phyloP scores from a whole-genome alignment of 441 rosid species.

The Geranium incanum region DNA sequence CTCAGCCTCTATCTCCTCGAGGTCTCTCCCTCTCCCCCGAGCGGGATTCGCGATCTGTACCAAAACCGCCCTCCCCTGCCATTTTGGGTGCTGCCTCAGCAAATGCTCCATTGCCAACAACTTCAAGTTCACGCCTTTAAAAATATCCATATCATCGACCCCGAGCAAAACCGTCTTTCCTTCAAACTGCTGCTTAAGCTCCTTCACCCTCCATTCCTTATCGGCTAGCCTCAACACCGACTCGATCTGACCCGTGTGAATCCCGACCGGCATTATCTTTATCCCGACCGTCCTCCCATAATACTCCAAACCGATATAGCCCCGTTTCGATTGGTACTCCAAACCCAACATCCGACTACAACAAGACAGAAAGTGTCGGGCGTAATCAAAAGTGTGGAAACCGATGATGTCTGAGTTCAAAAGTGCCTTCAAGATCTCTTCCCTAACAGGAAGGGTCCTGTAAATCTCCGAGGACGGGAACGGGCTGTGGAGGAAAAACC shows the following conservation, averaged over 20 bases:
- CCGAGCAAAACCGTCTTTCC: slow-evolving; percentile 46
- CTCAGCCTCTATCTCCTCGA: slow-evolving; percentile 31
- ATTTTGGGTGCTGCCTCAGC: slow-evolving; percentile 39
- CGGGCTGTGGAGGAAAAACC: slow-evolving; percentile 37
- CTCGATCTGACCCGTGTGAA: slow-evolving; percentile 41
- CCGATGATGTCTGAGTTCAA: slow-evolving; percentile 45
- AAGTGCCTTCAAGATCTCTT: slow-evolving; percentile 42
- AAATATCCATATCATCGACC: slow-evolving; percentile 24
- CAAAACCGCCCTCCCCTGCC: slow-evolving; percentile 44
- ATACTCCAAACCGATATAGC: slow-evolving; percentile 42
- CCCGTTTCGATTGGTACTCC: slow-evolving; percentile 40
- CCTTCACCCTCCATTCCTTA: slow-evolving; percentile 32
- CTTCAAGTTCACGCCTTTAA: slow-evolving; percentile 43
- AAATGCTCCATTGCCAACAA: slow-evolving; percentile 51
- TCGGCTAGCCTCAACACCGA: slow-evolving; percentile 38
- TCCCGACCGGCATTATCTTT: slow-evolving; percentile 49
- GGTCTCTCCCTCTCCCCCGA: slow-evolving; percentile 38
- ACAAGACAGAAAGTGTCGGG: slow-evolving; percentile 43
- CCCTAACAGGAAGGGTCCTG: slow-evolving; percentile 44
- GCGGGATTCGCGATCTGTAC: slow-evolving; percentile 50
- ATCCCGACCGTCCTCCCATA: slow-evolving; percentile 37
- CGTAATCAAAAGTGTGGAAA: slow-evolving; percentile 38
- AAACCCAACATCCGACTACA: slow-evolving; percentile 52
- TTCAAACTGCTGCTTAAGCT: slow-evolving; percentile 34
- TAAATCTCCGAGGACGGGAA: slow-evolving; percentile 29